Base-by-base conservation (phyloP, 2,329 filamentous ascomycete species). In the Penicillium hordei region DNA sequence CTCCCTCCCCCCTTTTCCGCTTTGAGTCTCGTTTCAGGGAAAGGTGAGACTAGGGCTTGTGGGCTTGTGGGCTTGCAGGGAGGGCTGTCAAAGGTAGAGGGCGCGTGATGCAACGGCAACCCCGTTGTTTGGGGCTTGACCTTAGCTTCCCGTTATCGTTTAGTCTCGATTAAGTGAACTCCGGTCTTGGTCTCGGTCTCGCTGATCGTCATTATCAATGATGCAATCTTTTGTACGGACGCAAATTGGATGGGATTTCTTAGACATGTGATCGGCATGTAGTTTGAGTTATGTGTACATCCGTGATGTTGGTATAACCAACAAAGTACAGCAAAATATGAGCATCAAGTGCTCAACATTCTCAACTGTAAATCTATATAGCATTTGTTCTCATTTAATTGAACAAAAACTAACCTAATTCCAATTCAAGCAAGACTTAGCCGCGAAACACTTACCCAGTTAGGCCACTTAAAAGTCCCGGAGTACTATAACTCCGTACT, bases 11-110 rank as follows among this genome's bases (percentile, higher is more conserved):
- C 15, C 10, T 9, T 48, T 46, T n/a, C 31, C 31, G 7, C 23
- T 45, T 56, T 27, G 9, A 56, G 48, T 25, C 53, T 45, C 48
- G 48, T 51, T 55, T 55, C 52, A 52, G 53, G 39, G 39, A 27
- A 50, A 33, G 44, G 42, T 48, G 45, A 55, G 45, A 44, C 46
- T 44, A 19, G 51, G 43, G 9, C 34, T 48, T 48, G 33, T 44
- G 39, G 44, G 31, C 43, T 45, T 38, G 31, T 38, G 34, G 23
- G 48, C 31, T 49, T 39, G 25, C 25, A 27, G 25, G 25, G 25
- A 27, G 7, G 8, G 25, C 29, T 31, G 23, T 48, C 5, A 34
- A 29, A 25, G 34, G 34, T 23, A 25, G 34, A 34, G 34, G 43
- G 45, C 45, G 52, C 38, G 36, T 43, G 34, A 33, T 21, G 38